Evolutionary conservation across 345 rosid species (phyloP), one percentile per base, ranked within the genome.

Genomic region (Eucalyptus marginata): DNA sequence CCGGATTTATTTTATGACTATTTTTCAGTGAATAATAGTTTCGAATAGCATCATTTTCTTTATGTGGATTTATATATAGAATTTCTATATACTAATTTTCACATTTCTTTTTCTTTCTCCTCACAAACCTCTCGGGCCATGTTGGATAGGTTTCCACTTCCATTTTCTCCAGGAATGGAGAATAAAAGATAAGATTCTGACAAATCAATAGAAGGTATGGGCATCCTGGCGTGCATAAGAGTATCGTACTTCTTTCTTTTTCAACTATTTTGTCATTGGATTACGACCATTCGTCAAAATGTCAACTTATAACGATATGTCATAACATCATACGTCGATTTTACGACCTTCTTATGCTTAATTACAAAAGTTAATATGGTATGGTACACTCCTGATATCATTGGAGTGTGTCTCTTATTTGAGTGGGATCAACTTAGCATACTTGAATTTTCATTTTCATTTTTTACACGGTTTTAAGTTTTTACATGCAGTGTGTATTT

Each of bases 11-110:
- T 64, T n/a, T n/a, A 15, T 16, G 0, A 64, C 6, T 33, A 33
- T 17, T 0, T 62, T 27, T 62, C 0, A 62, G 31, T 62, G 68
- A 62, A 29, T 62, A 0, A 29, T 62, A 3, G 16, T 62, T 62
- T 62, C 0, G 14, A 29, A 62, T 62, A 29, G 17, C 33, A 6
- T 25, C 68, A 27, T 59, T 59, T 59, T 59, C 31, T 59, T 59
- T 59, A 59, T 13, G 31, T 59, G 68, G 68, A 59, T 25, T 11
- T 59, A 59, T 25, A 3, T 13, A 27, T 25, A 62, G 8, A 13
- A 33, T 64, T n/a, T 64, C 10, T 64, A 64, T n/a, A 6, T 4
- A 64, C 3, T 64, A n/a, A 64, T 13, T 64, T n/a, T n/a, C 18
- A 20, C 36, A 0, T 64, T n/a, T 62, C 15, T 62, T 13, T 62